Percentiles rank a stretch among this genome's conserved stretches.
Conservation (phyloP, 805 yeast genomes). For the Cyberlindnera mrakii region DNA sequence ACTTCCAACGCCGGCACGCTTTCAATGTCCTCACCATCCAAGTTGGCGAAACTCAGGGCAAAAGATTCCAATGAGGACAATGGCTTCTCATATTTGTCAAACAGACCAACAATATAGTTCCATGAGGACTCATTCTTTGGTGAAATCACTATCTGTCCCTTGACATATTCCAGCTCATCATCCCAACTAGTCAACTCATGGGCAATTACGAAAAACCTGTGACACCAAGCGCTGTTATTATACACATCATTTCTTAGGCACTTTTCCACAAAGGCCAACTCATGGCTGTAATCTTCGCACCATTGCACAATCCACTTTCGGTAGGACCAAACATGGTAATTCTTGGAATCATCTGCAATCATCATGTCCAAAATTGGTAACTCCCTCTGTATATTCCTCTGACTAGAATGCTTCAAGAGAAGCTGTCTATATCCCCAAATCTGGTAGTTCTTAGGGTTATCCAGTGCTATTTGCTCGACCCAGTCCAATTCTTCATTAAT, state of each 20-base stretch:
- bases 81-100: slow-evolving; percentile 25
- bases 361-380: slow-evolving; percentile 58
- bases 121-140: slow-evolving; percentile 85
- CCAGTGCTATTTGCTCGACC: slow-evolving; percentile 71
- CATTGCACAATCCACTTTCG: slow-evolving; percentile 72
- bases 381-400: slow-evolving; percentile 49
- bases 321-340: slow-evolving; percentile 96
- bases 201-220: slow-evolving; percentile 55
- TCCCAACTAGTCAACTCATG: slow-evolving; percentile 14
- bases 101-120: slow-evolving; percentile 71
- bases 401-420: slow-evolving; percentile 35
- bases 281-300: slow-evolving; percentile 45
- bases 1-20: slow-evolving; percentile 63
- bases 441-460: slow-evolving; percentile 87
- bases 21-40: slow-evolving; percentile 18
- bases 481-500: slow-evolving; percentile 59
- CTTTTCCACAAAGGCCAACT: slow-evolving; percentile 43
- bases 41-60: slow-evolving; percentile 35
- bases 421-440: slow-evolving; percentile 92
- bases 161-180: slow-evolving; percentile 50
- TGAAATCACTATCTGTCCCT: slow-evolving; percentile 43
- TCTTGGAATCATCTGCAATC: slow-evolving; percentile 76
- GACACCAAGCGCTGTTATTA: slow-evolving; percentile 93
- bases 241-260: slow-evolving; percentile 59
- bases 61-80: slow-evolving; percentile 38